Evolutionary conservation across 768 basidiomycete genomes (phyloP).

Genomic region (Mycena vitilis): DNA sequence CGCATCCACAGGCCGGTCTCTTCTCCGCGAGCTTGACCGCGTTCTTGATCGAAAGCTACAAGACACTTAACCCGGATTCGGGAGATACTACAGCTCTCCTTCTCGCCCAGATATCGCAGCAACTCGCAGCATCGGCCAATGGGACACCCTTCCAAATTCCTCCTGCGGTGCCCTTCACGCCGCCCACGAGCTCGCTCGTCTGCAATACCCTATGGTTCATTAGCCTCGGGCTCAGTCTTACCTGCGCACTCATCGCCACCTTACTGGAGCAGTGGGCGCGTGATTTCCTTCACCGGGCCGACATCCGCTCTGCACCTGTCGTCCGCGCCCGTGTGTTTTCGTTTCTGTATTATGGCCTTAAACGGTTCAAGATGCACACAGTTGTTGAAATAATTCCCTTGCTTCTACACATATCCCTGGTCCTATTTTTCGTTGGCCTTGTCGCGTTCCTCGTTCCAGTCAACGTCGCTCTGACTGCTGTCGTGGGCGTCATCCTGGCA

Average conservation of each 20-base stretch:
- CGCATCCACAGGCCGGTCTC: no score
- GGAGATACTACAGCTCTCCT: no score
- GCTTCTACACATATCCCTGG: no score
- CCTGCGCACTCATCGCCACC: no score
- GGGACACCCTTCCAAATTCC: background rate
- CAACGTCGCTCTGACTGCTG: background rate
- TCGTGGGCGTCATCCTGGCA: background rate
- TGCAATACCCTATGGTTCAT: background rate
- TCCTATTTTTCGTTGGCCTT: background rate
- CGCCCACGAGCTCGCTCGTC: background rate
- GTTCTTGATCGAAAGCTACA: no score
- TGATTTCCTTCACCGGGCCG: background rate
- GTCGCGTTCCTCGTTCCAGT: background rate
- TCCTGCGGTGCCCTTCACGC: background rate
- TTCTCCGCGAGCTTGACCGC: no score
- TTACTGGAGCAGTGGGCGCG: no score
- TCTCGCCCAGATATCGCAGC: background rate
- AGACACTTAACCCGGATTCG: no score
- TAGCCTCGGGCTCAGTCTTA: background rate
- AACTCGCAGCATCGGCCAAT: background rate
- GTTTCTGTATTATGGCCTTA: background rate
- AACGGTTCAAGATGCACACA: background rate
- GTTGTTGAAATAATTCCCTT: no score
- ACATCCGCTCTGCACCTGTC: background rate
- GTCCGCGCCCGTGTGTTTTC: background rate